Conservation (phyloP, 768 basidiomycete species). For the Lactarius hatsudake region DNA sequence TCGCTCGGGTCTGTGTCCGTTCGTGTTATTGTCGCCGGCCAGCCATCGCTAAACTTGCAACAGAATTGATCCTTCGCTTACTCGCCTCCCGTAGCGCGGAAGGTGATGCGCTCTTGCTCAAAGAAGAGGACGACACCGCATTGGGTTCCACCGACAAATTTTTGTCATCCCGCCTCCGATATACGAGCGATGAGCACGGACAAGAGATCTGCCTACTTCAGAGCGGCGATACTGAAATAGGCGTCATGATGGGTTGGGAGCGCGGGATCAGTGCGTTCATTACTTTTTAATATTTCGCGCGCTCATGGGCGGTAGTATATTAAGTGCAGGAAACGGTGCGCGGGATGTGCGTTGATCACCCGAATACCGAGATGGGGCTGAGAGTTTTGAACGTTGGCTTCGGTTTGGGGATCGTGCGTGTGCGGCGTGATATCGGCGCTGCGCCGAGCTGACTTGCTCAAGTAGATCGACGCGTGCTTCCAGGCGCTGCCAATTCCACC, state of each 20-base stretch:
- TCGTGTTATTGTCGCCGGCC: constrained; percentile 8
- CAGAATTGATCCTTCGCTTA: constrained; percentile 70
- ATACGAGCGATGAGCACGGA: constrained; percentile 63
- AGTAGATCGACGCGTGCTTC: constrained; percentile 80
- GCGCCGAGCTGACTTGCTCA: constrained; percentile 3
- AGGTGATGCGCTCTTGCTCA: constrained; percentile 42
- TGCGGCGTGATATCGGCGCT: neutral
- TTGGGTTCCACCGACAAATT: constrained; percentile 66
- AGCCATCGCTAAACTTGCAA: neutral
- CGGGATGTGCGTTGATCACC: constrained; percentile 54
- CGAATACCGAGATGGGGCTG: constrained; percentile 44
- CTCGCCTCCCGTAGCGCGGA: constrained; percentile 46
- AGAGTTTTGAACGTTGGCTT: constrained; percentile 90
- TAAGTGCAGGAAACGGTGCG: constrained; percentile 77
- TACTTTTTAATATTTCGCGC: neutral
- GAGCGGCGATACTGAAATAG: constrained; percentile 69
- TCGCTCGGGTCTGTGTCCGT: constrained; percentile 63
- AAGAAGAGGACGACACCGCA: constrained; percentile 52
- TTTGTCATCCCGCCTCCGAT: constrained; percentile 66
- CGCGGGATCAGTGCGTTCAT: constrained; percentile 59
- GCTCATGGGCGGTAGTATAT: constrained; percentile 32
- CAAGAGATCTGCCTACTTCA: constrained; percentile 80
- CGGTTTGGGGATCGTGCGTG: constrained; percentile 83
- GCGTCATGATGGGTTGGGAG: constrained; percentile 99
- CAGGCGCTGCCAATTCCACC: constrained; percentile 62